Base-by-base conservation (phyloP, 73 alveolate genomes). In the Symbiodinium natans region DNA sequence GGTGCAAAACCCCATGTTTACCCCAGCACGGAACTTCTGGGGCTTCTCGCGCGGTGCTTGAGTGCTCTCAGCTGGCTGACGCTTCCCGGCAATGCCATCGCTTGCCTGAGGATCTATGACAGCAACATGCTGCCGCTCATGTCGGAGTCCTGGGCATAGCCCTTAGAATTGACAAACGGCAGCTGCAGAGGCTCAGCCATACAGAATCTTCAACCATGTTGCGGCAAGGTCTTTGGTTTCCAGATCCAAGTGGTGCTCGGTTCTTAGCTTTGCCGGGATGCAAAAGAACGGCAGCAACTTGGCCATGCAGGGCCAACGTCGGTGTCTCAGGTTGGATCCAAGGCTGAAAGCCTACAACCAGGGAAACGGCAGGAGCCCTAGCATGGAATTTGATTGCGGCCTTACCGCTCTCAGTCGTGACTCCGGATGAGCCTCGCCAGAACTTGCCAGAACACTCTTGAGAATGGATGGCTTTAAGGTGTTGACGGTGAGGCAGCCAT, bases 1-100 rank as follows among this genome's bases (percentile, higher is more conserved):
- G 96, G 96, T 90, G 87, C 75, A 56, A 54, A 90, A 90, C 48
- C 96, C 96, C 40, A 90, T 90, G 96, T 90, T 90, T 68, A 90
- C 96, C 5, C 96, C 96, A 13, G 96, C 86, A 7, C 96, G 96
- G 17, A 90, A 90, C 96, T 90, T 90, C 75, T 90, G 96, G 96
- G 96, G 96, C 75, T 90, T 90, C 87, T 68, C 96, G 96, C 43
- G 74, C 1, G 46, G n/a, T 33, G 52, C 96, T 90, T 33, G 23
- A 42, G 17, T 80, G 11, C 34, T 31, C 52, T n/a, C 2, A 23
- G 33, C 31, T 15, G n/a, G n/a, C n/a, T n/a, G n/a, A n/a, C 29
- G 13, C 40, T 71, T 10, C 83, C 17, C 38, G 10, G 71, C 71
- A 52, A 52, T 4, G 38, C 80, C 80, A 6, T 25, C 5, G 80